Conservation (phyloP, 345 rosid species). For the Eucalyptus tenuipes region DNA sequence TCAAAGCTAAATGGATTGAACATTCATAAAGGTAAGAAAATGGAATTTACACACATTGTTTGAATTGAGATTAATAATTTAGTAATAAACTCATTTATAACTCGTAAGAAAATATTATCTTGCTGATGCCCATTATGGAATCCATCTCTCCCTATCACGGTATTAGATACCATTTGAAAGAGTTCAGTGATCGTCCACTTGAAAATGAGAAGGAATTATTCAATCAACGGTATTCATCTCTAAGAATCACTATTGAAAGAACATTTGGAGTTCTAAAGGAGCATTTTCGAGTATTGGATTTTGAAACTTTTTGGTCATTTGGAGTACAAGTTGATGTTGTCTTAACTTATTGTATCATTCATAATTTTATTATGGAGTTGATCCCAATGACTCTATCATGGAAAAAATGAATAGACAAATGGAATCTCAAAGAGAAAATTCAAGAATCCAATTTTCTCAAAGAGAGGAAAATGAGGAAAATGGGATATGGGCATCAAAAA, state of each 20-base stretch:
- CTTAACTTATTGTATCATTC: neutral
- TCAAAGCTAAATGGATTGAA: neutral
- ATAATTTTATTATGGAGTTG: neutral
- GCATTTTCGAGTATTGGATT: too few species aligned
- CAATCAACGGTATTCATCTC: neutral
- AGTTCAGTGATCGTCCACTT: accelerated
- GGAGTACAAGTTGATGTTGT: neutral
- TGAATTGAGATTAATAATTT: neutral
- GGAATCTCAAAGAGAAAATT: neutral
- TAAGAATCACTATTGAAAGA: neutral
- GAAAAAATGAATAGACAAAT: neutral
- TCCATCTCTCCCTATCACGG: neutral
- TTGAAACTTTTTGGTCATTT: accelerated
- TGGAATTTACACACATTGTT: neutral
- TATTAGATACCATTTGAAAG: neutral
- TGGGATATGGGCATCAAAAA: neutral
- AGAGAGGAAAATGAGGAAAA: neutral
- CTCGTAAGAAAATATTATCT: neutral
- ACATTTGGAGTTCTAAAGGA: too few species aligned
- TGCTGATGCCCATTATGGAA: accelerated
- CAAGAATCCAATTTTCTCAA: neutral
- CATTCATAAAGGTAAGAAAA: neutral
- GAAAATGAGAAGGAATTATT: neutral
- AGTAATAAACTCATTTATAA: too few species aligned
- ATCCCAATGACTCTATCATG: neutral